Conservation (phyloP, 1,139 yeast species). For the Pichia terricola region DNA sequence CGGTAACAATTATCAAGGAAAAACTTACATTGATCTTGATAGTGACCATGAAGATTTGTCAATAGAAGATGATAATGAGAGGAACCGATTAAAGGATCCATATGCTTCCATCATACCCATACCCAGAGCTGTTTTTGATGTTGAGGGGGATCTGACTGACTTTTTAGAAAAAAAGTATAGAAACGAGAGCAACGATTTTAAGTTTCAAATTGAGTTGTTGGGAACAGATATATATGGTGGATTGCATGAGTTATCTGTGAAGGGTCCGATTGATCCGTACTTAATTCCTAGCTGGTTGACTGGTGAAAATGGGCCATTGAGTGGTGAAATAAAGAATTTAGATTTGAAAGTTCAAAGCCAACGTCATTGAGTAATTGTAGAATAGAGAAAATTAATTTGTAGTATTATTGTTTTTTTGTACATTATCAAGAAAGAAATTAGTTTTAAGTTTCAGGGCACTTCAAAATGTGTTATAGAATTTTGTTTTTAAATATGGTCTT, state of each 20-base stretch:
- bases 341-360: neutral
- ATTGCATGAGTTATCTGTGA: constrained; percentile 57
- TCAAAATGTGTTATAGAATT: too few relatives aligned
- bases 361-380: neutral
- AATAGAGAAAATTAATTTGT: neutral
- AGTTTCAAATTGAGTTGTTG: constrained; percentile 40
- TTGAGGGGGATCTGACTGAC: constrained; percentile 17
- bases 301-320: constrained; percentile 38
- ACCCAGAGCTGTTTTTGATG: constrained; percentile 37
- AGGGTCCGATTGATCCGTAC: constrained; percentile 42
- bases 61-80: constrained; percentile 12
- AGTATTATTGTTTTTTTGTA: too few relatives aligned
- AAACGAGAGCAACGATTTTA: constrained; percentile 13
- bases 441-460: neutral
- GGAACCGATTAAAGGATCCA: constrained; percentile 22
- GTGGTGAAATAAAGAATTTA: constrained; percentile 2
- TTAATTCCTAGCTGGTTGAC: constrained; percentile 68
- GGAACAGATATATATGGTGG: constrained; percentile 84
- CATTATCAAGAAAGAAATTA: too few relatives aligned
- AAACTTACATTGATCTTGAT: constrained; percentile 2
- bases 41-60: constrained; percentile 20
- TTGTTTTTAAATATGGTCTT: too few relatives aligned
- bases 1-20: neutral
- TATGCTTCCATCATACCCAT: constrained; percentile 47
- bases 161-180: neutral